phyloP scores from a whole-genome alignment of 23 red algal genomes.

The Gracilaria gracilis region DNA sequence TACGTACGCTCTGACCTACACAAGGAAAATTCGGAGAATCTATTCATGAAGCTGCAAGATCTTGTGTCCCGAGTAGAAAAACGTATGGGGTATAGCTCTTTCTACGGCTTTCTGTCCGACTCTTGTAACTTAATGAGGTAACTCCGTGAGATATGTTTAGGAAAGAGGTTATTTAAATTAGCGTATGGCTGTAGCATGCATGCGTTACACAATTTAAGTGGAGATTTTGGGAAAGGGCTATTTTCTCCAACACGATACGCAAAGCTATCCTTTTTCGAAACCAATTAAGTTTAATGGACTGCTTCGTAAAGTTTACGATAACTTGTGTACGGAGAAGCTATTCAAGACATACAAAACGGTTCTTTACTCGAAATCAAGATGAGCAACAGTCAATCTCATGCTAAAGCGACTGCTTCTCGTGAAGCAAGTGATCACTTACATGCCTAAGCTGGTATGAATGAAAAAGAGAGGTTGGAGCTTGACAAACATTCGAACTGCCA shows the following conservation, averaged over 20 bases:
- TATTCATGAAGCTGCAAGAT: neutral
- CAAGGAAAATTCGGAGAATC: neutral
- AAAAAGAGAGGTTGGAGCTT: neutral
- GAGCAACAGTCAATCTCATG: neutral
- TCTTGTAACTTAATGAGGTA: too few relatives aligned
- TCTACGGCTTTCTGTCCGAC: neutral
- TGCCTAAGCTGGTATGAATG: neutral
- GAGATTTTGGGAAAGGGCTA: neutral
- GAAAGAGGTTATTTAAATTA: too few relatives aligned
- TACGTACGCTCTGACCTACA: neutral
- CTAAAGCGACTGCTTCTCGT: neutral
- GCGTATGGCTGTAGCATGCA: too few relatives aligned
- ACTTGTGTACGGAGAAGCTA: neutral
- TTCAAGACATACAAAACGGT: neutral
- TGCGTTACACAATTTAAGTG: neutral
- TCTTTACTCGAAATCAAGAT: neutral
- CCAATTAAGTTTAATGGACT: neutral
- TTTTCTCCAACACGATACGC: neutral
- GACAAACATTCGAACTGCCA: neutral
- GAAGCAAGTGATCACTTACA: neutral
- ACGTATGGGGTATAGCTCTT: neutral
- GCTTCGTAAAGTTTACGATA: neutral
- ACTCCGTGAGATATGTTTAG: too few relatives aligned
- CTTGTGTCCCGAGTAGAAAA: neutral
- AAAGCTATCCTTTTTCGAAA: neutral